Conservation (phyloP, 202 grass and related monocot genomes). For the Sporobolus alterniflorus region DNA sequence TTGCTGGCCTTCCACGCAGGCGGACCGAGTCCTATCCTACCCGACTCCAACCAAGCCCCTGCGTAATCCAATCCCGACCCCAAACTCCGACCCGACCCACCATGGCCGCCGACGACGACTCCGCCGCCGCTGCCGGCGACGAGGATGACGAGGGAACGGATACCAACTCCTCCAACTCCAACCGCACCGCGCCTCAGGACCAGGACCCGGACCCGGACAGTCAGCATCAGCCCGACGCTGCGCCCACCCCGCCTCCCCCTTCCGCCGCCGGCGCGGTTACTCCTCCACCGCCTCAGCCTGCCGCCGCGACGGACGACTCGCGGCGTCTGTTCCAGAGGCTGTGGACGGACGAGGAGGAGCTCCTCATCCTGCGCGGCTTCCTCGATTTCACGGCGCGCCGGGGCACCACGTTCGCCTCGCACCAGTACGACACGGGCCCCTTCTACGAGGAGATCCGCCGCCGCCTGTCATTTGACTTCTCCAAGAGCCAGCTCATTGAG, state of each 20-base stretch:
- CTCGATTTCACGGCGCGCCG: slow-evolving; percentile 85
- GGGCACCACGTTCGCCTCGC: slow-evolving; percentile 91
- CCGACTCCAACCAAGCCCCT: slow-evolving; percentile 26
- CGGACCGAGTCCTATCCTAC: slow-evolving; percentile 40
- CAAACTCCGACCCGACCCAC: slow-evolving; percentile 8
- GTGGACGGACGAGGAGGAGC: slow-evolving; percentile 97
- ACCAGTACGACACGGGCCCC: slow-evolving; percentile 97
- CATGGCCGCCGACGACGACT: slow-evolving; percentile 49
- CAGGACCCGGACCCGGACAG: neutral
- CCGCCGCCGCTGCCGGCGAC: slow-evolving; percentile 48
- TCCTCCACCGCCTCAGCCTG: neutral
- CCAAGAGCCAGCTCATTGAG: slow-evolving; percentile 97
- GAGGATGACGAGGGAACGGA: slow-evolving; percentile 63
- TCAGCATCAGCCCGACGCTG: slow-evolving; percentile 3
- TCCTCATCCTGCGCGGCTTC: slow-evolving; percentile 86
- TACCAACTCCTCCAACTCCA: slow-evolving; percentile 41
- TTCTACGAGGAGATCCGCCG: slow-evolving; percentile 96
- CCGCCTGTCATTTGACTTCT: slow-evolving; percentile 74
- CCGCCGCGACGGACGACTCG: slow-evolving; percentile 56
- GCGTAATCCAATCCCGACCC: slow-evolving; percentile 33
- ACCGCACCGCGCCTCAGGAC: neutral
- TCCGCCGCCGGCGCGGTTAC: neutral
- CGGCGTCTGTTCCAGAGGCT: slow-evolving; percentile 89
- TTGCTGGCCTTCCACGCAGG: neutral
- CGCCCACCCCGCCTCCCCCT: neutral